Evolutionary conservation across 495 filamentous ascomycete genomes (phyloP).

Genomic region (Hyaloscypha bicolor): DNA sequence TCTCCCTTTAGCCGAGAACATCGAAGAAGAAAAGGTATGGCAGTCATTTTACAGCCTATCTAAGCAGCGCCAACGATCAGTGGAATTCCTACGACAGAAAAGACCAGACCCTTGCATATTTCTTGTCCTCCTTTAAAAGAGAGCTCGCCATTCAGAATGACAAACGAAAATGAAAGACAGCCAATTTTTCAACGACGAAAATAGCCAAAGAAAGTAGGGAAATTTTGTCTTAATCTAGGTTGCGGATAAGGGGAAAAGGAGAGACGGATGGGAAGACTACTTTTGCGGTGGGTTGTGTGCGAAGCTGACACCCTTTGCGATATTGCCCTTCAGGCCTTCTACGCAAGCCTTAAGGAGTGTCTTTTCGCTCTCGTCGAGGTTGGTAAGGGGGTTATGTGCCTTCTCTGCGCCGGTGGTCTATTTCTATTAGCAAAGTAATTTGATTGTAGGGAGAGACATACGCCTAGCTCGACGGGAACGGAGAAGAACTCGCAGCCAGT

Average conservation of each 20-base stretch:
- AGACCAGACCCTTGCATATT: not conserved
- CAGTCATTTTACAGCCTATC: constrained; percentile 32
- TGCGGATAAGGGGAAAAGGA: constrained; percentile 11
- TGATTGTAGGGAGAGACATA: constrained; percentile 49
- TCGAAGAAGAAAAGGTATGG: constrained; percentile 9
- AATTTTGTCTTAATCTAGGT: not conserved
- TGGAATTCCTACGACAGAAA: constrained; percentile 28
- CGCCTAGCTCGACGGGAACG: constrained; percentile 89
- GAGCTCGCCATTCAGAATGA: constrained; percentile 3
- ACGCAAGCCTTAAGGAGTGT: constrained; percentile 74
- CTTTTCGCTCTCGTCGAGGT: constrained; percentile 81
- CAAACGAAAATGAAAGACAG: constrained; percentile 23
- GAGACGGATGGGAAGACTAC: constrained; percentile 47
- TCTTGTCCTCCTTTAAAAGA: constrained; percentile 6
- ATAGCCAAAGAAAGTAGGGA: not conserved
- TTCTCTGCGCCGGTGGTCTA: constrained; percentile 83
- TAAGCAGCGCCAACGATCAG: constrained; percentile 36
- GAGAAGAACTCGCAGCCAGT: constrained; percentile 94
- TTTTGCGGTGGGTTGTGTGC: constrained; percentile 78
- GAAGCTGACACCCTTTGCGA: constrained; percentile 90
- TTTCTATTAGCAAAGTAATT: constrained; percentile 21
- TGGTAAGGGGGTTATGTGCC: constrained; percentile 73
- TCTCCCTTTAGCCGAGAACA: constrained; percentile 10
- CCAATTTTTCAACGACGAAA: not conserved
- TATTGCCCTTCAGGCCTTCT: constrained; percentile 84